phyloP scores from a whole-genome alignment of 345 rosid species.

The Lumnitzera racemosa region DNA sequence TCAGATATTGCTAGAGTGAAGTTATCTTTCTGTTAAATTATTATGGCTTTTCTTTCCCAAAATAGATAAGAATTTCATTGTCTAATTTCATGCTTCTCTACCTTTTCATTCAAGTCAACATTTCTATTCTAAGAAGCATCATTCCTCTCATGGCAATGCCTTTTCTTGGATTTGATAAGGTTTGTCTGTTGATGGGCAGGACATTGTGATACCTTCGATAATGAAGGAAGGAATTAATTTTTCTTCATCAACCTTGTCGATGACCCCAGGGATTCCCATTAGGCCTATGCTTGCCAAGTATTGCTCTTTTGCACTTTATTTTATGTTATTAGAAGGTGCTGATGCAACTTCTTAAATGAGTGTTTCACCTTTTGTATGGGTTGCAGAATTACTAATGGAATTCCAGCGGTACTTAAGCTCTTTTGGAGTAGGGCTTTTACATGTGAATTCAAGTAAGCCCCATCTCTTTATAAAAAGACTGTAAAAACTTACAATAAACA shows the following conservation, averaged over 20 bases:
- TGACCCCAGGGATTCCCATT: conserved; percentile 78
- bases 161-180: no score
- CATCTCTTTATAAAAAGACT: not conserved
- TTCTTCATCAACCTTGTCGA: conserved; percentile 65
- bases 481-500: no score
- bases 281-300: conserved; percentile 98
- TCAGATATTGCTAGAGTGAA: no score
- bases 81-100: no score
- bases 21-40: no score
- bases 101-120: no score
- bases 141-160: no score
- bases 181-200: conserved; percentile 29
- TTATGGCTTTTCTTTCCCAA: no score
- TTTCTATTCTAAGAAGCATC: not conserved
- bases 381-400: conserved; percentile 68
- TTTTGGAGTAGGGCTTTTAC: conserved; percentile 68
- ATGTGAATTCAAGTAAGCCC: conserved; percentile 77
- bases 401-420: conserved; percentile 45
- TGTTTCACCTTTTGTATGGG: conserved; percentile 6
- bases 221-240: conserved; percentile 59
- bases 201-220: conserved; percentile 61
- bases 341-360: conserved; percentile 4
- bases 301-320: conserved; percentile 1
- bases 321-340: not conserved
- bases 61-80: no score